phyloP scores from a whole-genome alignment of 2,329 filamentous ascomycete species.

The Lasiodiplodia sp. region DNA sequence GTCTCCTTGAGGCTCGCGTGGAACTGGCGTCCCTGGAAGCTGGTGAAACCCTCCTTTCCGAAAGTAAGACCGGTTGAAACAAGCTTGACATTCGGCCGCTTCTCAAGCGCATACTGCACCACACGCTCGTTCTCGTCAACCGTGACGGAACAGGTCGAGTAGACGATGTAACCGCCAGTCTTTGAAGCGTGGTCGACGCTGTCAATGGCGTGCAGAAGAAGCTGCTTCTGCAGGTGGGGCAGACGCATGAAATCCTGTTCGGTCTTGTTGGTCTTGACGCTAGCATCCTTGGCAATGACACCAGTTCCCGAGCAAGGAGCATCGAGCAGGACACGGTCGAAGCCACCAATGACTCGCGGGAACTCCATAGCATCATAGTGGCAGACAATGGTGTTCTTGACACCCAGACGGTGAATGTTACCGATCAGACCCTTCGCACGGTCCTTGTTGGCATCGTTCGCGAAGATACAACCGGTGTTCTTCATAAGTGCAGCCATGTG shows the following conservation, averaged over 20 bases:
- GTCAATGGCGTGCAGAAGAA: constrained; percentile 91
- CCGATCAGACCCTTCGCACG: constrained; percentile 97
- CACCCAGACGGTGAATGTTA: constrained; percentile 94
- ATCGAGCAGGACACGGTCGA: constrained; percentile 92
- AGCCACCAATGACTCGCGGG: constrained; percentile 91
- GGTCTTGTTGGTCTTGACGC: constrained; percentile 98
- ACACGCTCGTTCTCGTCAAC: constrained; percentile 94
- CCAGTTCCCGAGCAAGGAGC: constrained; percentile 96
- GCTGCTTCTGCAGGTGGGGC: constrained; percentile 93
- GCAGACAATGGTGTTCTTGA: constrained; percentile 92
- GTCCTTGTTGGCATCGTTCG: constrained; percentile 93
- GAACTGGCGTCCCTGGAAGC: constrained; percentile 90
- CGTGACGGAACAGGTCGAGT: constrained; percentile 95
- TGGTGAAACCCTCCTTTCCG: constrained; percentile 90
- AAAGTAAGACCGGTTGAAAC: constrained; percentile 91
- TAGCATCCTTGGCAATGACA: constrained; percentile 95
- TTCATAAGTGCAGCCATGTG: constrained; percentile 97
- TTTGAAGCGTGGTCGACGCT: constrained; percentile 90
- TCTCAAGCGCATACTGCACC: constrained; percentile 89
- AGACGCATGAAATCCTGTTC: constrained; percentile 93
- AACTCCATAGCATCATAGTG: constrained; percentile 96
- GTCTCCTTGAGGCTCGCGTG: constrained; percentile 84
- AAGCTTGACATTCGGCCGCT: constrained; percentile 90
- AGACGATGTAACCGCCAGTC: constrained; percentile 93
- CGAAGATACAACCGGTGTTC: constrained; percentile 94